Conservation (phyloP, 2,329 filamentous ascomycete genomes). For the Neofusicoccum sp. region DNA sequence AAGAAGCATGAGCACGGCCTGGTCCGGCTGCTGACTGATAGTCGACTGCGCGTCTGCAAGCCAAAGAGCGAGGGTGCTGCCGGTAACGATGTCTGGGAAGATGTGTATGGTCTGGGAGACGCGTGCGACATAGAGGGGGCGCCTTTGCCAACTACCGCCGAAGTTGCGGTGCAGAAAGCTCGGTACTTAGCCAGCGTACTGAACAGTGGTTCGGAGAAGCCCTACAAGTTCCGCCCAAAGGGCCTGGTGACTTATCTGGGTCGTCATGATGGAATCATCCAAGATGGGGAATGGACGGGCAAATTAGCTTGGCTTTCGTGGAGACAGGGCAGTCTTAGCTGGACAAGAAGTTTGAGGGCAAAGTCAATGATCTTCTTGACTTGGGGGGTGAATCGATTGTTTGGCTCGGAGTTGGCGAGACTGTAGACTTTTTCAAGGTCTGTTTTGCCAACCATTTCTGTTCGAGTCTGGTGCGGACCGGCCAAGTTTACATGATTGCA, state of each 20-base stretch:
- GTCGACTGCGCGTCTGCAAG: slow-evolving; percentile 32
- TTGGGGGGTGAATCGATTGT: slow-evolving; percentile 36
- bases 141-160: slow-evolving; percentile 39
- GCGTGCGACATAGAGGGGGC: slow-evolving; percentile 44
- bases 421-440: not conserved
- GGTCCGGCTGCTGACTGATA: slow-evolving; percentile 40
- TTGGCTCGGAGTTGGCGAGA: slow-evolving; percentile 44
- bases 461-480: not conserved
- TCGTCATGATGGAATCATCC: slow-evolving; percentile 45
- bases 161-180: slow-evolving; percentile 44
- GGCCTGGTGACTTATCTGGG: slow-evolving; percentile 46
- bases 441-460: not conserved
- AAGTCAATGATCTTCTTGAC: slow-evolving; percentile 37
- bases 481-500: no score
- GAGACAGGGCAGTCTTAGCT: slow-evolving; percentile 42
- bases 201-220: slow-evolving; percentile 52
- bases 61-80: slow-evolving; percentile 31
- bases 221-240: slow-evolving; percentile 45
- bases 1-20: slow-evolving; percentile 38
- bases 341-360: slow-evolving; percentile 38
- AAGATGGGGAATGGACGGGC: slow-evolving; percentile 46
- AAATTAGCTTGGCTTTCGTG: slow-evolving; percentile 48
- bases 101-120: slow-evolving; percentile 39
- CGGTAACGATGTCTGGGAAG: slow-evolving; percentile 23
- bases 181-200: slow-evolving; percentile 37